Base-by-base conservation (phyloP, 2,329 filamentous ascomycete species). In the Aspergillus flavus region DNA sequence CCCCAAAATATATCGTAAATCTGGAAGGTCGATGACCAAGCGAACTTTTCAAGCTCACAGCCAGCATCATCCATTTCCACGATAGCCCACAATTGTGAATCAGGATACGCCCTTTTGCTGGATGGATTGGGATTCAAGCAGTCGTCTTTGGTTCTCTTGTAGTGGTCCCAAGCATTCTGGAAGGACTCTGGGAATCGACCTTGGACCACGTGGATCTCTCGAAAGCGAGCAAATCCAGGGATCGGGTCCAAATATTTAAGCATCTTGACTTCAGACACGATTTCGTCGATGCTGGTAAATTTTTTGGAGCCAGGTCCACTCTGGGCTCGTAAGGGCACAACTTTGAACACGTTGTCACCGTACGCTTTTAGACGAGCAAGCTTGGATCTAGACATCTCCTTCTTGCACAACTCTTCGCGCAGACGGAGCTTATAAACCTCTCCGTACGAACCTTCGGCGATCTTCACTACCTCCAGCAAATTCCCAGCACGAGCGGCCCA, bases 1-100 rank as follows among this genome's bases (percentile, higher is more conserved):
- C 86, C 85, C 88, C 87, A 90, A 75, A 90, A 90, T 1, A 89
- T 82, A 71, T 90, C 87, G 78, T 86, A 89, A 2, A 85, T 80
- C 65, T 84, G 80, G 62, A 80, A 81, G 5, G 78, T 74, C 0
- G 79, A 80, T 1, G 74, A 75, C 73, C 77, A 79, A 36, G 71
- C 67, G 34, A 81, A 77, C 21, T 78, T 79, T 52, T 85, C 84
- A 41, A 88, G 77, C 68, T 89, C 86, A 23, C 78, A 83, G 2
- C 87, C 87, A 0, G 87, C 87, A 70, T 89, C 85, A 69, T 87
- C 84, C 87, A 90, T 89, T 68, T 90, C 87, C 14, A 89, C 79
- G 16, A 89, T 83, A 0, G 86, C 85, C 86, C 87, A 90, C 2
- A 89, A 76, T 70, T 89, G 86, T 4, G 81, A 79, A 46, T 84